Conservation (phyloP, 371 early-diverging fungal genomes). For the Syncephalis fuscata region DNA sequence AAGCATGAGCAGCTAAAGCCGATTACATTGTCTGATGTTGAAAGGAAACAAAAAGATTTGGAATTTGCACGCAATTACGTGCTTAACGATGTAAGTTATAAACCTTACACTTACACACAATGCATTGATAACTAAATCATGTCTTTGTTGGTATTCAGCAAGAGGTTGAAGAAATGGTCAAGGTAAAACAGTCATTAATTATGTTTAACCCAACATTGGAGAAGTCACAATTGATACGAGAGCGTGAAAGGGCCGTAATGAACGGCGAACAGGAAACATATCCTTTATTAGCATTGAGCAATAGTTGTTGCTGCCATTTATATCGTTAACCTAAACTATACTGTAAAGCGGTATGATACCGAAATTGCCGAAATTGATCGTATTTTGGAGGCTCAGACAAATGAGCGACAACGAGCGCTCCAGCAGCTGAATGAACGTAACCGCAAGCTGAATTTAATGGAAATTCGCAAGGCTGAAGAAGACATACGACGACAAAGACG, state of each 20-base stretch:
- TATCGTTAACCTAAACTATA: background rate
- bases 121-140: too few species aligned
- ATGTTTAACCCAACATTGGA: constrained; percentile 32
- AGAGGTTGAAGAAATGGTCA: constrained; percentile 40
- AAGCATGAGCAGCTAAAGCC: constrained; percentile 27
- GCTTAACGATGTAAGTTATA: constrained; percentile 23
- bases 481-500: too few species aligned
- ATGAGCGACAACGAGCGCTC: constrained; percentile 24
- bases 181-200: constrained; percentile 29
- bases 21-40: constrained; percentile 28
- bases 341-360: constrained; percentile 13
- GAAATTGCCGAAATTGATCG: constrained; percentile 10
- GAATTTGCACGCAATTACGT: constrained; percentile 38
- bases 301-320: too few species aligned
- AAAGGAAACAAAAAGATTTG: constrained; percentile 31
- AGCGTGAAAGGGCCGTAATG: constrained; percentile 2
- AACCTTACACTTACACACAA: too few species aligned
- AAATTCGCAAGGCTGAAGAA: constrained; percentile 12
- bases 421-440: constrained; percentile 25
- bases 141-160: constrained; percentile 1
- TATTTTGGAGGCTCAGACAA: constrained; percentile 8
- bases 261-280: constrained; percentile 17
- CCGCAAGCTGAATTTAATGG: constrained; percentile 9
- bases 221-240: constrained; percentile 24
- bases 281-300: constrained; percentile 4